Evolutionary conservation across 1,284 basidiomycete species (phyloP), one percentile per base, ranked within the genome.

Genomic region (Apiotrichum akiyoshidainum): DNA sequence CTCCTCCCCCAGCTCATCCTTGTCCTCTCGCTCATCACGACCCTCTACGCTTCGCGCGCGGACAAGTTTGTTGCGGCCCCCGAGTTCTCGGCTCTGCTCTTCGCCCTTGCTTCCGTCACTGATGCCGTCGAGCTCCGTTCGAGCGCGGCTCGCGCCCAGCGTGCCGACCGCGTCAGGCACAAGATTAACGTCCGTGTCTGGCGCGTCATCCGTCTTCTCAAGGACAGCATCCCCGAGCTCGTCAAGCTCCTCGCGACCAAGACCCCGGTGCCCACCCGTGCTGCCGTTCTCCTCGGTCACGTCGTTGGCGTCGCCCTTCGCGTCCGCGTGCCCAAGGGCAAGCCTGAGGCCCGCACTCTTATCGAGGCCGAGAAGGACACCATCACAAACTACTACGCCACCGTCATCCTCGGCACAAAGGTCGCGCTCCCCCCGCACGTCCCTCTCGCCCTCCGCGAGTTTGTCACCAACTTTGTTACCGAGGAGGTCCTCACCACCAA

Each of bases 381-480:
- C 1, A 63, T 77, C 45, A 54, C 70, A 35, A 59, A 59, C 33
- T 73, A 66, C 59, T 78, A 75, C 63, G 56, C 69, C 4, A 69
- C 73, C 5, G 63, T 72, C 52, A 67, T 78, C 3, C 58, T 78
- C 17, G 66, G 70, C 4, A 58, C 74, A 5, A 78, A 78, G 63
- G 66, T 65, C 5, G 57, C 65, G 5, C 58, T 75, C 14, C 65
- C 70, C 0, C 60, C 59, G 2, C 65, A 72, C 46, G 51, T 69
- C n/a, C 65, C 70, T 64, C 40, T 54, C 5, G 65, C 66, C 1
- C 68, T 73, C 22, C 54, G 57, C 47, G 68, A 71, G 45, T 74
- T 75, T 61, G 44, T 73, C 22, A 21, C 60, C 5, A 58, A 66
- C 33, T 72, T 74, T 52, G 64, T 74, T 12, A 62, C 66, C 26